Conservation (phyloP, 169 alveolate species). For the Cryptosporidium sp. region DNA sequence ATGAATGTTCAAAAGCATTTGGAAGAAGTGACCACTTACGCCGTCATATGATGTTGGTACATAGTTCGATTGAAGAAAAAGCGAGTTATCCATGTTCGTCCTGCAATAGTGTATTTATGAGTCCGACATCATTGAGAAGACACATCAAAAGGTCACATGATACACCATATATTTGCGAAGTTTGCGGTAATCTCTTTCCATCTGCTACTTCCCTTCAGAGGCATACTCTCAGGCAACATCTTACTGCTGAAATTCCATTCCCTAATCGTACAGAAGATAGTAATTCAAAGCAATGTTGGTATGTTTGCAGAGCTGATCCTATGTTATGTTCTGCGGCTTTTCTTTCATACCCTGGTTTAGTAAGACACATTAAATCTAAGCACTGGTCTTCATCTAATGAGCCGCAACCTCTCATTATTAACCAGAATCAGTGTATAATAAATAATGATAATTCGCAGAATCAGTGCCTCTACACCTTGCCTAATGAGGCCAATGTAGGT, state of each 20-base stretch:
- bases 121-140: constrained; percentile 72
- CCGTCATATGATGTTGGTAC: constrained; percentile 74
- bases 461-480: constrained; percentile 49
- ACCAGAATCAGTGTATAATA: constrained; percentile 58
- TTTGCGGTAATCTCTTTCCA: constrained; percentile 72
- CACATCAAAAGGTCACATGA: constrained; percentile 74
- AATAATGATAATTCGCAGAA: constrained; percentile 40
- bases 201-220: constrained; percentile 74
- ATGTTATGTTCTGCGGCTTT: constrained; percentile 74
- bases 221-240: constrained; percentile 74
- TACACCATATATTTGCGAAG: constrained; percentile 74
- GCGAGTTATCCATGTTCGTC: constrained; percentile 74
- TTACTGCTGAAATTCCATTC: constrained; percentile 76
- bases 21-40: constrained; percentile 75
- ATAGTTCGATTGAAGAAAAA: constrained; percentile 70
- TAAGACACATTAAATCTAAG: constrained; percentile 71
- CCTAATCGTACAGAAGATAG: constrained; percentile 75
- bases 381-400: constrained; percentile 75
- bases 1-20: constrained; percentile 73
- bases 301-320: constrained; percentile 76
- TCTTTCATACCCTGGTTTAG: constrained; percentile 72
- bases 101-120: constrained; percentile 70
- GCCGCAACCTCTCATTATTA: constrained; percentile 31
- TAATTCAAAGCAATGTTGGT: constrained; percentile 70
- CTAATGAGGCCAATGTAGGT: constrained; percentile 57